Base-by-base conservation (phyloP, 2,329 filamentous ascomycete species). In the Rutstroemia sydowiana region DNA sequence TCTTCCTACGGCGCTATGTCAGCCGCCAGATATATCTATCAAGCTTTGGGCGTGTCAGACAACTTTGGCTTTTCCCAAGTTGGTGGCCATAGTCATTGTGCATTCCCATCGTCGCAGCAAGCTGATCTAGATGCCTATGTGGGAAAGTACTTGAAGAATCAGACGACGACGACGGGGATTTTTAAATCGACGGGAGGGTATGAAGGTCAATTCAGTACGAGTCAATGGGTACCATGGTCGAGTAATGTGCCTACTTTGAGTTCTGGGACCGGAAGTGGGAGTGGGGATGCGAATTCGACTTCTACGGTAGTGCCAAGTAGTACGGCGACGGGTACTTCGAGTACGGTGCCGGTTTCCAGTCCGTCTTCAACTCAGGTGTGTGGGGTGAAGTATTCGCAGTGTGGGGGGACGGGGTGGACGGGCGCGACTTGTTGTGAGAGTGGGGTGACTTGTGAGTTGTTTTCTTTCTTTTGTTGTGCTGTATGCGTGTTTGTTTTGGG, bases 1-100 rank as follows among this genome's bases (percentile, higher is more conserved):
- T 71, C 75, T 42, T 74, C 75, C 7, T 78, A 75, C 55, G 74
- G 70, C 6, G 78, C 75, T 61, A 76, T 75, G 73, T 74, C 74
- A 45, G 73, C 72, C 5, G 77, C 71, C 3, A 75, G 74, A 56
- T 64, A 70, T n/a, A 73, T 79, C 28, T 81, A 77, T 59, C 72
- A 78, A 64, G 77, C 75, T 53, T 65, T 78, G 3, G 78, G 76
- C 11, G 74, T 67, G 1, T 67, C 73, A 0, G 75, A 78, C 54
- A 71, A 73, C 60, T 73, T 78, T 64, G 76, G 76, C 0, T 77
- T 74, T 57, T 73, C 71, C 18, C 71, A 75, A 60, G 66, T 72
- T 13, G 73, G 73, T 3, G 69, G 68, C 43, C 71, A 78, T 60
- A 63, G 64, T 44, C 76, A 79, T 60, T 79, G 76, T 63, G 63